A percentile compares a stretch with the other conserved stretches of the same genome.
Conservation (phyloP, 768 basidiomycete species). For the Cystobasidium tubakii region DNA sequence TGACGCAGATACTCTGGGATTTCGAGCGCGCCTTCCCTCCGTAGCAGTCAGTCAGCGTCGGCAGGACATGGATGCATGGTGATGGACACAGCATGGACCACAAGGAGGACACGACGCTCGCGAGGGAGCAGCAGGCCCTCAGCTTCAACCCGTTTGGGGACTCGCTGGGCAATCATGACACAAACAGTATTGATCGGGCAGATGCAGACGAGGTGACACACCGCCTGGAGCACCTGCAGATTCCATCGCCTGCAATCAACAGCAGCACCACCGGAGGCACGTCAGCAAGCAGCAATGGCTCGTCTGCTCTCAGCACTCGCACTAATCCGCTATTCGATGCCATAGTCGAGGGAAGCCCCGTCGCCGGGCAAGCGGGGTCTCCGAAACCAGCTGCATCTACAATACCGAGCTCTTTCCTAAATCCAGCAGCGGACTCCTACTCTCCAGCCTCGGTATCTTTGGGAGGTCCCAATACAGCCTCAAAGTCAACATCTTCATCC, state of each 20-base stretch:
- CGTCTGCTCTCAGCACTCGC: not conserved
- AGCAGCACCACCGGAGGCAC: not conserved
- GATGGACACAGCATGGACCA: not conserved
- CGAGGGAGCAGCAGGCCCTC: constrained; percentile 2
- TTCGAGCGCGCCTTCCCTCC: no score
- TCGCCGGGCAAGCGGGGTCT: not conserved
- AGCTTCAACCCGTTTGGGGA: constrained; percentile 16
- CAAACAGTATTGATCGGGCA: not conserved
- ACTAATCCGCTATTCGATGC: constrained; percentile 8
- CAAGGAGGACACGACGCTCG: not conserved
- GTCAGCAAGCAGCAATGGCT: not conserved
- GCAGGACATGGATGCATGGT: no score
- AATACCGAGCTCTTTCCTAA: not conserved
- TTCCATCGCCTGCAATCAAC: not conserved
- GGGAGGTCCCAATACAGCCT: no score
- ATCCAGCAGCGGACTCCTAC: not conserved
- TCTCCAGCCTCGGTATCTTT: not conserved
- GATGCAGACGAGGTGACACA: constrained; percentile 3
- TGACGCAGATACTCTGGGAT: no score
- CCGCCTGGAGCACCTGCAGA: not conserved
- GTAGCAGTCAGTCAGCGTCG: no score
- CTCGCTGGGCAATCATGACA: not conserved
- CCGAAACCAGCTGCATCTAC: not conserved
- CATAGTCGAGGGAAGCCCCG: not conserved
- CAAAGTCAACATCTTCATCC: not conserved